Base-by-base conservation (phyloP, 495 filamentous ascomycete genomes). In the Trichoderma reesei region DNA sequence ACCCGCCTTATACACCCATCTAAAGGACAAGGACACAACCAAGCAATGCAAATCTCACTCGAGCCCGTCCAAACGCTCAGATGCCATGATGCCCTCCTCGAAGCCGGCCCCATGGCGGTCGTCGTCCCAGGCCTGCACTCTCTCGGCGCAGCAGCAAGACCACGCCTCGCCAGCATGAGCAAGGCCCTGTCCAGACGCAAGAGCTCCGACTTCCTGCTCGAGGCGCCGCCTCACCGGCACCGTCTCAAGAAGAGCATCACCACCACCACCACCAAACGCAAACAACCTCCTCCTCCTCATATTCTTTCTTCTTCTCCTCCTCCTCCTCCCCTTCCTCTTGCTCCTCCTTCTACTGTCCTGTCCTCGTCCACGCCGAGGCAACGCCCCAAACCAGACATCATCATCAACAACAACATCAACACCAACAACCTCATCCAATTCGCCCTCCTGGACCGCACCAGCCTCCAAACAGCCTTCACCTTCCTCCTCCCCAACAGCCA, bases 1-100 rank as follows among this genome's bases (percentile, higher is more conserved):
- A n/a, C n/a, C n/a, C n/a, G n/a, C n/a, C n/a, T n/a, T n/a, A n/a
- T n/a, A n/a, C n/a, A n/a, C n/a, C n/a, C n/a, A n/a, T n/a, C n/a
- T n/a, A n/a, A n/a, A n/a, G n/a, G n/a, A n/a, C n/a, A n/a, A n/a
- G n/a, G n/a, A n/a, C n/a, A n/a, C n/a, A n/a, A n/a, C n/a, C n/a
- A n/a, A n/a, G n/a, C n/a, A n/a, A 56, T 56, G 51, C 51, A 56
- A 34, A 56, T 20, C 51, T 56, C 51, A n/a, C 51, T 56, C 7
- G 51, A 56, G 51, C 51, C 51, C 9, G 51, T 56, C 20, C 51
- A 56, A 56, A 56, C 51, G 51, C 31, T 56, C 31, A 56, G 51
- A 56, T 56, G 51, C 34, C 51, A 33, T 34, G 51, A 56, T 31
- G n/a, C n/a, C n/a, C 51, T 26, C 34, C 51, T 56, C 34, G 51